A percentile compares a stretch with the other conserved stretches of the same genome.
Evolutionary conservation across 2,329 filamentous ascomycete genomes (phyloP).

Genomic region (Pseudocercospora fijiensis): DNA sequence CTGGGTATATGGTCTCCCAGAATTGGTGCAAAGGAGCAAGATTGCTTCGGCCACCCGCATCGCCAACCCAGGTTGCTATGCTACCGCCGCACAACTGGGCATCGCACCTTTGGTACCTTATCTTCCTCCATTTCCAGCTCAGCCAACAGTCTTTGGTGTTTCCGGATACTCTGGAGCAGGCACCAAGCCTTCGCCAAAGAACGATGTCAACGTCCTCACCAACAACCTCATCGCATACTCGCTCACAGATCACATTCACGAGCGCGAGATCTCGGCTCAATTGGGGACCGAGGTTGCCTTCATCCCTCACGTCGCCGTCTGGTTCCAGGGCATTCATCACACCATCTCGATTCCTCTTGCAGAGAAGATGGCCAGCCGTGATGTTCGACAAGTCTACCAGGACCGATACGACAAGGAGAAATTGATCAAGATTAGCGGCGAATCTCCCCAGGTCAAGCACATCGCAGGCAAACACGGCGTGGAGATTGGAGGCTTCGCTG

Average conservation of each 20-base stretch:
- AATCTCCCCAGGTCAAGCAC: slow-evolving; percentile 79
- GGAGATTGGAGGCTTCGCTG: slow-evolving; percentile 94
- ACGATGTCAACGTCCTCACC: slow-evolving; percentile 77
- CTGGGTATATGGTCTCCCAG: slow-evolving; percentile 90
- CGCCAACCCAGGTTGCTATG: slow-evolving; percentile 91
- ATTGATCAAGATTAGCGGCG: slow-evolving; percentile 87
- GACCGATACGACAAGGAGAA: slow-evolving; percentile 95
- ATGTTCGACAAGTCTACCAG: slow-evolving; percentile 92
- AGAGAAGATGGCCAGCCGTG: slow-evolving; percentile 81
- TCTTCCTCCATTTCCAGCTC: slow-evolving; percentile 60
- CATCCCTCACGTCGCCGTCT: slow-evolving; percentile 89
- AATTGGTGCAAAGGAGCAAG: slow-evolving; percentile 72
- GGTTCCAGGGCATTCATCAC: slow-evolving; percentile 94
- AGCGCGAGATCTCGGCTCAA: slow-evolving; percentile 81
- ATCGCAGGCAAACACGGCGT: slow-evolving; percentile 84
- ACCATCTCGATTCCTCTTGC: slow-evolving; percentile 87
- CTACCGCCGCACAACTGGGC: slow-evolving; percentile 86
- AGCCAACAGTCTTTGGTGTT: slow-evolving; percentile 83
- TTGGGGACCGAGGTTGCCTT: slow-evolving; percentile 76
- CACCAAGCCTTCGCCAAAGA: slow-evolving; percentile 91
- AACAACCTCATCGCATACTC: slow-evolving; percentile 91
- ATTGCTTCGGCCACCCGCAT: slow-evolving; percentile 80
- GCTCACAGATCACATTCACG: slow-evolving; percentile 90
- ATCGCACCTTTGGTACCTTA: slow-evolving; percentile 79
- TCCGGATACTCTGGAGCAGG: slow-evolving; percentile 94